Evolutionary conservation across 805 yeast species (phyloP).

Genomic region (Spathaspora sp.): DNA sequence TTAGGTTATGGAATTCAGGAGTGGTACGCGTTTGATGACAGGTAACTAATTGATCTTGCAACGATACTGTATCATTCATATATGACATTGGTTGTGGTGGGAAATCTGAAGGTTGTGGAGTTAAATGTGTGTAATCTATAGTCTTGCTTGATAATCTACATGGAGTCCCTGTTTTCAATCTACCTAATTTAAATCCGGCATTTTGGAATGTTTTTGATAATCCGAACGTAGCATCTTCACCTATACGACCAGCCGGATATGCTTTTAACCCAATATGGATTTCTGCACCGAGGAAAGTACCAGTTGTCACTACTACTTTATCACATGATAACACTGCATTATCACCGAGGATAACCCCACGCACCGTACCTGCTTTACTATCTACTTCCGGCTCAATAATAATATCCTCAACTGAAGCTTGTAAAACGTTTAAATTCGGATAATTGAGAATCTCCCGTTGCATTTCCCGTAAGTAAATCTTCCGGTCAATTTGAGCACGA

Average conservation of each 20-base stretch:
- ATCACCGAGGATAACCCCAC: conserved; percentile 71
- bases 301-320: conserved; percentile 86
- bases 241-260: conserved; percentile 90
- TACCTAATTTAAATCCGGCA: conserved; percentile 79
- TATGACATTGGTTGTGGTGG: conserved; percentile 91
- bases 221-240: conserved; percentile 89
- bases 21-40: conserved; percentile 84
- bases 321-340: conserved; percentile 59
- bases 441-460: conserved; percentile 57
- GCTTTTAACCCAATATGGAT: conserved; percentile 82
- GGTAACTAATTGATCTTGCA: conserved; percentile 52
- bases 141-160: conserved; percentile 75
- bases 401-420: conserved; percentile 83
- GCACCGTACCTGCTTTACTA: conserved; percentile 43
- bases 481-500: conserved; percentile 91
- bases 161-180: conserved; percentile 97
- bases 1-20: conserved; percentile 63
- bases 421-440: conserved; percentile 53
- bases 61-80: conserved; percentile 64
- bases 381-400: conserved; percentile 47
- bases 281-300: conserved; percentile 92
- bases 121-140: conserved; percentile 62
- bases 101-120: conserved; percentile 72
- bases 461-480: conserved; percentile 76
- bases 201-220: conserved; percentile 71